Evolutionary conservation across 2,329 filamentous ascomycete species (phyloP).

Genomic region (Pezicula radicicola): DNA sequence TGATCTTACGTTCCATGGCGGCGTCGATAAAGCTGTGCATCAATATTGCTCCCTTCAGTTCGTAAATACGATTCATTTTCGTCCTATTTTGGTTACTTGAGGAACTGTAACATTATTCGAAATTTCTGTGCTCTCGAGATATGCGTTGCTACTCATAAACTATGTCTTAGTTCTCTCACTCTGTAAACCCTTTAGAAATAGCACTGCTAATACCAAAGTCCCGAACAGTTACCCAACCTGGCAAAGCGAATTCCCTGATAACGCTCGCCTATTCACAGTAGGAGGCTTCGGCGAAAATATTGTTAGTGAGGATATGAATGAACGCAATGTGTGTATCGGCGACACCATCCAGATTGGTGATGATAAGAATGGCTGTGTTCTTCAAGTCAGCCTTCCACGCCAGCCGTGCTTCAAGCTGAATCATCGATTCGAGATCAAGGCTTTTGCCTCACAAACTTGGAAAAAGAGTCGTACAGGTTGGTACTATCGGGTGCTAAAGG

Average conservation of each 20-base stretch:
- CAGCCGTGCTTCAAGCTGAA: slow-evolving; percentile 69
- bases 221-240: slow-evolving; percentile 33
- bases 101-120: too few relatives aligned
- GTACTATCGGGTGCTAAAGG: slow-evolving; percentile 60
- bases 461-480: slow-evolving; percentile 58
- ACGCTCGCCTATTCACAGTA: slow-evolving; percentile 46
- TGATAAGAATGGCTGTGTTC: slow-evolving; percentile 36
- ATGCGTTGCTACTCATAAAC: too few relatives aligned
- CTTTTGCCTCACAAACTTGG: slow-evolving; percentile 58
- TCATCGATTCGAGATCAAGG: slow-evolving; percentile 60
- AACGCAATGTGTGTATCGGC: slow-evolving; percentile 63
- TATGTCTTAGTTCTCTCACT: too few relatives aligned
- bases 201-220: neutral
- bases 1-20: slow-evolving; percentile 58
- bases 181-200: neutral
- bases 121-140: too few relatives aligned
- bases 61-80: slow-evolving; percentile 24
- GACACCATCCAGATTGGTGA: slow-evolving; percentile 51
- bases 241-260: slow-evolving; percentile 48
- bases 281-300: slow-evolving; percentile 67
- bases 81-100: slow-evolving; percentile 26
- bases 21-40: slow-evolving; percentile 57
- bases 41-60: slow-evolving; percentile 55
- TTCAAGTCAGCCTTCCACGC: slow-evolving; percentile 59
- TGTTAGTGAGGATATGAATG: slow-evolving; percentile 53